Evolutionary conservation across 2,329 filamentous ascomycete genomes (phyloP).

Genomic region (Rasamsonia emersonii): DNA sequence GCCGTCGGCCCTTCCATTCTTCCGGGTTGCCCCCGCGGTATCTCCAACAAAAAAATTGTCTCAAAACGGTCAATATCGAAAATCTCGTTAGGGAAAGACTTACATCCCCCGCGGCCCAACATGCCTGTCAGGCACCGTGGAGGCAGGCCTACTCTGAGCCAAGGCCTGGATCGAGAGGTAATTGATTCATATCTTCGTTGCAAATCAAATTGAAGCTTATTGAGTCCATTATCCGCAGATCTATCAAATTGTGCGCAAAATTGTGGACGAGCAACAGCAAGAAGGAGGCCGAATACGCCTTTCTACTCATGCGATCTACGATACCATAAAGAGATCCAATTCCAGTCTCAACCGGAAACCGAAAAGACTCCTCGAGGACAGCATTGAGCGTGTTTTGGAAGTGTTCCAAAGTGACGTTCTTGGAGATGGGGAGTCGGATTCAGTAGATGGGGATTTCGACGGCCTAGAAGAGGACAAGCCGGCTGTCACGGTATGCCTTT

Average conservation of each 20-base stretch:
- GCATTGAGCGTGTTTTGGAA: constrained; percentile 72
- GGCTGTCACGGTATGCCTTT: constrained; percentile 4
- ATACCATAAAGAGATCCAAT: constrained; percentile 75
- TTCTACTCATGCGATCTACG: constrained; percentile 59
- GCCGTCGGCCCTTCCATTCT: constrained; percentile 1
- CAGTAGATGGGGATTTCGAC: constrained; percentile 43
- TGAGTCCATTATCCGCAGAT: constrained; percentile 38
- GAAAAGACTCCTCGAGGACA: constrained; percentile 72
- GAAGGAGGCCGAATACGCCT: constrained; percentile 43
- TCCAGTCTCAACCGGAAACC: constrained; percentile 75
- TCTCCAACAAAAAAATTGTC: constrained; percentile 1
- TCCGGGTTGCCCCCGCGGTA: constrained; percentile 2
- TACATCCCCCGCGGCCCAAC: neutral
- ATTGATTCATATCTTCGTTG: constrained; percentile 1
- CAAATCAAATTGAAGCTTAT: constrained; percentile 7
- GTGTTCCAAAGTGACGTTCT: constrained; percentile 59
- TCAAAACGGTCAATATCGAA: constrained; percentile 2
- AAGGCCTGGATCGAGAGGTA: constrained; percentile 57
- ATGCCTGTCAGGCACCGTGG: constrained; percentile 35
- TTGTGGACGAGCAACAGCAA: constrained; percentile 57
- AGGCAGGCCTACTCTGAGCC: constrained; percentile 41
- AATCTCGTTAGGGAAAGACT: constrained; percentile 1
- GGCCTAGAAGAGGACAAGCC: constrained; percentile 37
- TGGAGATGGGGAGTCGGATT: constrained; percentile 45
- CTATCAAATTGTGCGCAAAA: constrained; percentile 69